Evolutionary conservation across 2,329 filamentous ascomycete genomes (phyloP).

Genomic region (Intubia oerlemansii): DNA sequence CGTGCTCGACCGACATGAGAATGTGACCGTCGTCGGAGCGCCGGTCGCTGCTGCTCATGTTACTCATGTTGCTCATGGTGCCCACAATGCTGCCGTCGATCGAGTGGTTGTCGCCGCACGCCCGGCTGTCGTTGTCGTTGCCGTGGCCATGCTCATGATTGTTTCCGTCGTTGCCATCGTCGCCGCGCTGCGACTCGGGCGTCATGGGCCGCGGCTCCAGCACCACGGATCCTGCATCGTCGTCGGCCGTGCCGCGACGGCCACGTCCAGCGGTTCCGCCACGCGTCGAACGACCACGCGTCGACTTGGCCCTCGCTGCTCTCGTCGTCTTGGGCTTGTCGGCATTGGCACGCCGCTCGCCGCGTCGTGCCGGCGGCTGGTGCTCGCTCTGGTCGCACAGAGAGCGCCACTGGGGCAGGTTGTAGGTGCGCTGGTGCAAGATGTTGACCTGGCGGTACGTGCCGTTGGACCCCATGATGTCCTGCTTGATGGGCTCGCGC

Average conservation of each 20-base stretch:
- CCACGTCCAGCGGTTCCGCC: conserved; percentile 15
- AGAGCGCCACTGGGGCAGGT: conserved; percentile 85
- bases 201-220: conserved; percentile 34
- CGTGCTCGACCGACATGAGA: conserved; percentile 31
- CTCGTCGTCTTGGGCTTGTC: conserved; percentile 28
- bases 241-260: conserved; percentile 15
- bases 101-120: too few species aligned
- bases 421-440: conserved; percentile 88
- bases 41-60: too few species aligned
- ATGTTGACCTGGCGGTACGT: conserved; percentile 96
- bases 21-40: too few species aligned
- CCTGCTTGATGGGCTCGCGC: conserved; percentile 93
- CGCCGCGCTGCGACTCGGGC: conserved; percentile 25
- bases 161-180: conserved; percentile 7
- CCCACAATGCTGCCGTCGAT: conserved; percentile 15
- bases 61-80: too few species aligned
- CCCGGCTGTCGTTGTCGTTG: too few species aligned
- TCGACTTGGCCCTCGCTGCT: conserved; percentile 15
- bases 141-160: too few species aligned
- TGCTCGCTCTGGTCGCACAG: conserved; percentile 90
- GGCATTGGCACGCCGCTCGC: conserved; percentile 49
- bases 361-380: conserved; percentile 78
- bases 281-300: conserved; percentile 10
- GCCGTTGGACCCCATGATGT: conserved; percentile 89
- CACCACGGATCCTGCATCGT: conserved; percentile 15